Evolutionary conservation across 192 early-diverging fungal species (phyloP), one percentile per base, ranked within the genome.

Genomic region (Jimgerdemannia flammicorona): DNA sequence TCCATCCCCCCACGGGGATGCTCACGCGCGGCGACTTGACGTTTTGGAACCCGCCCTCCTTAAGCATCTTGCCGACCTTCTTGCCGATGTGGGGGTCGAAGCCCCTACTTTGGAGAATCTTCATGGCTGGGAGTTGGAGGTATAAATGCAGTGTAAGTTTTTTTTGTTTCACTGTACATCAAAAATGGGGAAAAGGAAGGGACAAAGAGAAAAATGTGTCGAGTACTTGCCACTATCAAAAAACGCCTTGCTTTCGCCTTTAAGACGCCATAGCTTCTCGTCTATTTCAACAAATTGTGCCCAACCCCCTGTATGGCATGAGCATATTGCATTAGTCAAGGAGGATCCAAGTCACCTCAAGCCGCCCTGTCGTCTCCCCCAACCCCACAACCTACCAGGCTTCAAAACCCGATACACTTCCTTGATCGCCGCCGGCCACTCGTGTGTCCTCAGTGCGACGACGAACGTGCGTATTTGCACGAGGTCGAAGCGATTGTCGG

Each of bases 401-500:
- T 59, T 59, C 8, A 59, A 14, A 14, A 59, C 8, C 8, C 49
- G 49, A 6, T 10, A 10, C 8, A 59, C 14, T 2, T 59, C 49
- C 49, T 59, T 59, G 49, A 59, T 59, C 49, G 49, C 49, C 14
- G 14, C 8, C 8, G 49, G 49, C 49, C 49, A 59, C 49, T 59
- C 49, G 14, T 59, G 49, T 14, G 14, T 59, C 8, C 49, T 6
- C 0, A 59, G 49, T 6, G 49, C 49, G 49, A 14, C 49, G 14
- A 59, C 14, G 14, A 59, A 59, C 14, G 49, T 59, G 8, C 49
- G 6, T 14, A 59, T 59, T 14, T 59, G 49, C 39, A 84, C 77
- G 69, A 84, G 81, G 42, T 84, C 83, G 75, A 84, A 84, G 43
- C 74, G 20, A 65, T 81, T 82, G 64, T 84, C 83, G 3, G 80